A percentile compares a stretch with the other conserved stretches of the same genome.
Conservation (phyloP, 768 basidiomycete genomes). For the Boletus pseudo-olivaceus region DNA sequence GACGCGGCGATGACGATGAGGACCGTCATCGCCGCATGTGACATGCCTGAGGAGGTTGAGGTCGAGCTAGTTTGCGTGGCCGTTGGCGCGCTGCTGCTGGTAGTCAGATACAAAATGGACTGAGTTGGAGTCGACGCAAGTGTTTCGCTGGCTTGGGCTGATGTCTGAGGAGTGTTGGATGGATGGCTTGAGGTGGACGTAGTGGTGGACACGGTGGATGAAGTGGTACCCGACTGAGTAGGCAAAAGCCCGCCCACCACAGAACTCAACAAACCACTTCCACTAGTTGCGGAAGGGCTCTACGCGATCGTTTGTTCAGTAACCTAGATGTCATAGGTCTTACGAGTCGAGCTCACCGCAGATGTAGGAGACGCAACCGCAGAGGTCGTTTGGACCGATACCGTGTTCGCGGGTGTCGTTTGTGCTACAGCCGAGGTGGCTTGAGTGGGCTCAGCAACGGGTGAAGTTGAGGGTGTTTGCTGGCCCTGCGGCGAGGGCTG, state of each 20-base stretch:
- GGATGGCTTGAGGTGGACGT: constrained; percentile 15
- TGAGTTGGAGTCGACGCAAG: constrained; percentile 40
- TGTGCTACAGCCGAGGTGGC: constrained; percentile 9
- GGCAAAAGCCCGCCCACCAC: constrained; percentile 11
- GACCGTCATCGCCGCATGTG: constrained; percentile 48
- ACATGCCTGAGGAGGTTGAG: constrained; percentile 36
- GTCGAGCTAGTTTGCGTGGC: constrained; percentile 22
- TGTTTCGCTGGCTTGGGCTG: constrained; percentile 21
- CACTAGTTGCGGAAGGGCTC: constrained; percentile 12
- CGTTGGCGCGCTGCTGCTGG: constrained; percentile 12
- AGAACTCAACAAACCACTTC: constrained; percentile 3
- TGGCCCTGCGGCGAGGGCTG: constrained; percentile 1
- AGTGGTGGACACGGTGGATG: constrained; percentile 17
- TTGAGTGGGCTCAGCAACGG: constrained; percentile 26
- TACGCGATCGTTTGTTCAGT: constrained; percentile 5
- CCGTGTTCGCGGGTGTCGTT: constrained; percentile 14
- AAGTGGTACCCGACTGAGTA: constrained; percentile 16
- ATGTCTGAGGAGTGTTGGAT: constrained; percentile 11
- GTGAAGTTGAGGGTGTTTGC: constrained; percentile 6
- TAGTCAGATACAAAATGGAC: constrained; percentile 46
- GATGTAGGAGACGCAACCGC: constrained; percentile 13
- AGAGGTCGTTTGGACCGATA: constrained; percentile 12
- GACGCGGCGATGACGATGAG: constrained; percentile 69
- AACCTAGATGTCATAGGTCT: not conserved
- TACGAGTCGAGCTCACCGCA: constrained; percentile 16